Percentiles rank a stretch among this genome's conserved stretches.
phyloP scores from a whole-genome alignment of 1,139 yeast genomes.

The Suhomyces anneliseae region DNA sequence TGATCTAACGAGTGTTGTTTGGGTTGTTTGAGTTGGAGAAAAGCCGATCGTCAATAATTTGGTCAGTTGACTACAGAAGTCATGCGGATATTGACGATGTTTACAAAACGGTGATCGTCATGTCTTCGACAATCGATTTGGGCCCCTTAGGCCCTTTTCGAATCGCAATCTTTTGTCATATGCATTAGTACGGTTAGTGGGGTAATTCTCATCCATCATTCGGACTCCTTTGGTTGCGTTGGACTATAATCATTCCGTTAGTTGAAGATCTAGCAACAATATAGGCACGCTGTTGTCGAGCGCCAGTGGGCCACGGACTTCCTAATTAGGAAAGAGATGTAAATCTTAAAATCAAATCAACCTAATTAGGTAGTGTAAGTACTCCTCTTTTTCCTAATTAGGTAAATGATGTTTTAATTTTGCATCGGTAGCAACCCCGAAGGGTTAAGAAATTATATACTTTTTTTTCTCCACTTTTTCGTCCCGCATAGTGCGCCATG shows the following conservation, averaged over 20 bases:
- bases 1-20: neutral
- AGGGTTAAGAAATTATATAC: neutral
- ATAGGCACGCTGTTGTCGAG: slow-evolving; percentile 7
- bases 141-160: too few relatives aligned
- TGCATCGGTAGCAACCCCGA: neutral
- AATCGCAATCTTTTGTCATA: too few relatives aligned
- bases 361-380: slow-evolving; percentile 19
- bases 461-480: slow-evolving; percentile 9
- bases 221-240: neutral
- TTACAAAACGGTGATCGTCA: too few relatives aligned
- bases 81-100: too few relatives aligned
- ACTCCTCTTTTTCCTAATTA: slow-evolving; percentile 27
- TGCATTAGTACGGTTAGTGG: neutral
- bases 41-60: neutral
- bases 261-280: slow-evolving; percentile 4
- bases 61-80: neutral
- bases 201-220: neutral
- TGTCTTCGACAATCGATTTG: too few relatives aligned
- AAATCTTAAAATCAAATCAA: slow-evolving; percentile 8
- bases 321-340: slow-evolving; percentile 21
- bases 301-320: slow-evolving; percentile 7
- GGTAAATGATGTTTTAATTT: slow-evolving; percentile 14
- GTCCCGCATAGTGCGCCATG: neutral
- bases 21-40: neutral
- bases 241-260: neutral